Conservation (phyloP, 805 yeast genomes). For the Ogataea kodamae region DNA sequence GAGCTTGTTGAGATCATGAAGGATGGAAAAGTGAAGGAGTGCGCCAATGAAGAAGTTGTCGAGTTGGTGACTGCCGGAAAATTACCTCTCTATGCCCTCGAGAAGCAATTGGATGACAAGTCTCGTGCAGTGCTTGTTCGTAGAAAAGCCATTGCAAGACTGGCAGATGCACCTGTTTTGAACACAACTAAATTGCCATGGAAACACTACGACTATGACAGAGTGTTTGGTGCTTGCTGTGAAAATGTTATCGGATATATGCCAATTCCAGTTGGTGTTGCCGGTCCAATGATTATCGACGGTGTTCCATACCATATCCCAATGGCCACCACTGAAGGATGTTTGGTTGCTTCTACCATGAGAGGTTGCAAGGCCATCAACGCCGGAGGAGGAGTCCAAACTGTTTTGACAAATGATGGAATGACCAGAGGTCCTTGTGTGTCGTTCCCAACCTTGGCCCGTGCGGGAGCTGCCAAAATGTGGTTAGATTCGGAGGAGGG, state of each 20-base stretch:
- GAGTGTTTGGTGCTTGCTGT: slow-evolving; percentile 98
- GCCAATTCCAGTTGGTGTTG: slow-evolving; percentile 97
- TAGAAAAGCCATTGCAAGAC: slow-evolving; percentile 82
- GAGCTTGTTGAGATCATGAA: slow-evolving; percentile 61
- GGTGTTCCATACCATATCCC: slow-evolving; percentile 88
- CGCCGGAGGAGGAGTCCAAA: slow-evolving; percentile 92
- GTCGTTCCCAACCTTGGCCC: slow-evolving; percentile 69
- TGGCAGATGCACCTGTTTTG: slow-evolving; percentile 79
- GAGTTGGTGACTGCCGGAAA: slow-evolving; percentile 69
- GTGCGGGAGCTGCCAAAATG: slow-evolving; percentile 92
- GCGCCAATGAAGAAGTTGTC: slow-evolving; percentile 71
- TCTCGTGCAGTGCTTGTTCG: slow-evolving; percentile 92
- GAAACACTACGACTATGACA: slow-evolving; percentile 80
- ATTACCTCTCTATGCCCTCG: slow-evolving; percentile 89
- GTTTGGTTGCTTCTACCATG: slow-evolving; percentile 97
- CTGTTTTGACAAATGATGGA: slow-evolving; percentile 92
- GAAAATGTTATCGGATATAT: slow-evolving; percentile 96
- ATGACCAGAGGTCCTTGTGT: slow-evolving; percentile 99
- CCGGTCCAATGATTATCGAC: slow-evolving; percentile 93
- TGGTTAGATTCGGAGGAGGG: slow-evolving; percentile 98
- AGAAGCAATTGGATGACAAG: slow-evolving; percentile 83
- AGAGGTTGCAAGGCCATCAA: slow-evolving; percentile 98
- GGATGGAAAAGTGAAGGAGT: slow-evolving; percentile 64
- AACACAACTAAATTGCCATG: slow-evolving; percentile 74
- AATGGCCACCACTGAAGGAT: slow-evolving; percentile 99